Base-by-base conservation (phyloP, 805 yeast genomes). In the Wickerhamomyces sydowiorum region DNA sequence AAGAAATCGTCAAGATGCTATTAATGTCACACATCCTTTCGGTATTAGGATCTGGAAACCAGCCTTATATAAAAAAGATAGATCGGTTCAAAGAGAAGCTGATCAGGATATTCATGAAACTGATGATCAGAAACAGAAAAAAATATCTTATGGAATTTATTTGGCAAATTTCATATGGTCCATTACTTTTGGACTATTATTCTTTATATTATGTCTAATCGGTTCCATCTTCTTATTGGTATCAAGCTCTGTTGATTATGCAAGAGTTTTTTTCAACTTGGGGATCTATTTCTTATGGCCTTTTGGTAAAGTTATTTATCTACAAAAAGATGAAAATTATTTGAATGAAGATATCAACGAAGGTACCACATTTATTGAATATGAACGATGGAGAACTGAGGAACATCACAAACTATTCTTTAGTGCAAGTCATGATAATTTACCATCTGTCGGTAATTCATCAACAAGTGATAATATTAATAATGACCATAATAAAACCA, bases 41-140 rank as follows among this genome's bases (percentile, higher is more conserved):
- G 99, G 99, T 73, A 91, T 93, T 36, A 83, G 96, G 61, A 87
- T 93, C 54, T 93, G 99, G 99, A 93, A 93, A 58, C 99, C 99
- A 1, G 96, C 98, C 2, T 69, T 93, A 42, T 93, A 93, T 65
- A 93, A 93, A 61, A 93, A 93, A 62, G 75, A 76, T 45, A 80
- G 99, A 55, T 86, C 96, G 4, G 97, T 93, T 25, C 93, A 93
- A 51, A 73, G 80, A 32, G 82, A 87, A 44, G 97, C 98, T 2
- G 95, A 87, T 45, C 85, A 85, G 47, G 99, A 93, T 69, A 87
- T 93, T 51, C 97, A 91, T 62, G 90, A 88, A 37, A 76, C 81
- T 15, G 72, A 70, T 40, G 64, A 68, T 4, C 28, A 36, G 9
- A 46, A 46, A 28, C 52, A 54, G 47, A 67, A 75, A 45, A 66